phyloP scores from a whole-genome alignment of 306 rosid species.

The Sesbania bispinosa region DNA sequence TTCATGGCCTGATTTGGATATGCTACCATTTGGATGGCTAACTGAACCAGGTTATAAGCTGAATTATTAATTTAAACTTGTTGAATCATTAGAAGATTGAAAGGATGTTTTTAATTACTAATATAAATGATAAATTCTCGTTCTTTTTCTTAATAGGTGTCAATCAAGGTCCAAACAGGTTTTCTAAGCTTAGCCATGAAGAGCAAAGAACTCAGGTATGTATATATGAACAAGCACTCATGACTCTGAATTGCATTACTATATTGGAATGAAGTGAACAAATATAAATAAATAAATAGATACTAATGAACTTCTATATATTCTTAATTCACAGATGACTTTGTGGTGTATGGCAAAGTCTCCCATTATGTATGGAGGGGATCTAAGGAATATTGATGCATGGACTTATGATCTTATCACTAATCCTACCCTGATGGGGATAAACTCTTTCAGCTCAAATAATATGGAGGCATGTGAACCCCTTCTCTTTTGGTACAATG shows the following conservation, averaged over 20 bases:
- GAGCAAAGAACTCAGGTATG: conserved; percentile 81
- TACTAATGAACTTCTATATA: not conserved
- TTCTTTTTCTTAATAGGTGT: conserved; percentile 33
- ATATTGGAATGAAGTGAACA: not conserved
- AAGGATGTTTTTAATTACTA: not conserved
- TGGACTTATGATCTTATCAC: conserved; percentile 40
- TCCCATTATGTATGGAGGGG: conserved; percentile 87
- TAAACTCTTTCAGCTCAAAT: conserved; percentile 53
- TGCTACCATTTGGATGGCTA: conserved; percentile 80
- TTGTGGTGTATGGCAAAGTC: conserved; percentile 74
- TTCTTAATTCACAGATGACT: conserved; percentile 50
- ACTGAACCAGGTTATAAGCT: conserved; percentile 58
- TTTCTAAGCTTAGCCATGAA: conserved; percentile 31
- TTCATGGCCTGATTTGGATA: conserved; percentile 84
- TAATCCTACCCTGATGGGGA: conserved; percentile 61
- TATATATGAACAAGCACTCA: conserved; percentile 21
- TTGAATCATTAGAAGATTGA: too few species aligned
- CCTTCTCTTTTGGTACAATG: not conserved
- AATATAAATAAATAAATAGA: not conserved
- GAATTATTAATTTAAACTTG: not conserved
- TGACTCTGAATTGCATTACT: not conserved
- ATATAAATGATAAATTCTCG: not conserved
- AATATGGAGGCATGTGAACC: conserved; percentile 58
- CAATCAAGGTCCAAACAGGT: conserved; percentile 69
- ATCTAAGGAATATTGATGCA: conserved; percentile 53